Evolutionary conservation across 75 land plant species (phyloP).

Genomic region (Isoetes taiwanensis): DNA sequence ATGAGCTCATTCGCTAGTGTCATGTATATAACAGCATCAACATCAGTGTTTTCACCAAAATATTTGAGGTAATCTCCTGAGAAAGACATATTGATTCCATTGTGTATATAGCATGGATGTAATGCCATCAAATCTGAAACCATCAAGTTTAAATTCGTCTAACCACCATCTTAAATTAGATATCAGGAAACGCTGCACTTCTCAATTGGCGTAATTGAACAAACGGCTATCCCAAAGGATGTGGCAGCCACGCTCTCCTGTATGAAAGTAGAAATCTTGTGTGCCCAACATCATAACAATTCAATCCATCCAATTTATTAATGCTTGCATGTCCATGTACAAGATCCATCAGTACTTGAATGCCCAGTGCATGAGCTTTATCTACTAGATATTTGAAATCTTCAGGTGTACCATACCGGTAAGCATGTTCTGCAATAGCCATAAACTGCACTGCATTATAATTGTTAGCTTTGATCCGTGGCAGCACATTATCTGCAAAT

Average conservation of each 20-base stretch:
- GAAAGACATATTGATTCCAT: constrained; percentile 81
- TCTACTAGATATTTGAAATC: constrained; percentile 91
- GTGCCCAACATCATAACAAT: constrained; percentile 88
- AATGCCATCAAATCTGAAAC: constrained; percentile 98
- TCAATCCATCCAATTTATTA: constrained; percentile 86
- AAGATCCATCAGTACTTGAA: constrained; percentile 79
- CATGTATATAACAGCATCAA: constrained; percentile 80
- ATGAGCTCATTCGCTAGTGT: constrained; percentile 86
- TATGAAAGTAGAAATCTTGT: constrained; percentile 79
- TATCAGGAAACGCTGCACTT: constrained; percentile 87
- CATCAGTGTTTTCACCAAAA: constrained; percentile 74
- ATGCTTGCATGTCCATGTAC: constrained; percentile 98
- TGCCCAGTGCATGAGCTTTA: constrained; percentile 79
- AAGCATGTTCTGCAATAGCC: constrained; percentile 97
- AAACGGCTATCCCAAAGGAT: constrained; percentile 90
- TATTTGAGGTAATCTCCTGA: constrained; percentile 80
- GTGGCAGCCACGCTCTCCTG: constrained; percentile 83
- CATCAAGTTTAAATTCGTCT: constrained; percentile 92
- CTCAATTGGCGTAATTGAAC: constrained; percentile 95
- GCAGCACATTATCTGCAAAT: constrained; percentile 85
- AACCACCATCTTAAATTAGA: constrained; percentile 96
- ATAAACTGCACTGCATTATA: constrained; percentile 95
- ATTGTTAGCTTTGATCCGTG: constrained; percentile 72
- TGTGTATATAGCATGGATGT: constrained; percentile 97
- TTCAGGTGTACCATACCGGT: constrained; percentile 92